Conservation (phyloP, 2,329 filamentous ascomycete genomes). For the Penicillium sp. region DNA sequence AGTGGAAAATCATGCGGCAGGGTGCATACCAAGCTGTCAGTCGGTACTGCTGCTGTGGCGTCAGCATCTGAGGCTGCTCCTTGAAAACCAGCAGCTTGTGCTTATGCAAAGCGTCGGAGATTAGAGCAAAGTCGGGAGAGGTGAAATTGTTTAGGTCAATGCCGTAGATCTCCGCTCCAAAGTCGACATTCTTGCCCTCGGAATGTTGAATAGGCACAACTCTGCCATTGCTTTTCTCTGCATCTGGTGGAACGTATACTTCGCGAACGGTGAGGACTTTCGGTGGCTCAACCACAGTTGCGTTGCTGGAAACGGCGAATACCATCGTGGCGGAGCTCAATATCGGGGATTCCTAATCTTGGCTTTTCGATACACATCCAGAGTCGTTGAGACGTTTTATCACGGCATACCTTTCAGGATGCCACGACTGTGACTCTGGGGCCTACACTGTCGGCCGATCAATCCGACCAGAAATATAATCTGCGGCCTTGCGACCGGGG, state of each 20-base stretch:
- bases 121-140: constrained; percentile 4
- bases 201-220: constrained; percentile 4
- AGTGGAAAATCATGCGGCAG: neutral
- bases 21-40: neutral
- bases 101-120: constrained; percentile 4
- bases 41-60: constrained; percentile 6
- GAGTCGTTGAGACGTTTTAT: neutral
- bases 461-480: too few species aligned
- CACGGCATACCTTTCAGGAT: neutral
- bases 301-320: constrained; percentile 4
- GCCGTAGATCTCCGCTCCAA: constrained; percentile 5
- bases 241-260: neutral
- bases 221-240: constrained; percentile 1
- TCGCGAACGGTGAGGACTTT: neutral
- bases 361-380: neutral
- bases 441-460: too few species aligned
- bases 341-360: neutral
- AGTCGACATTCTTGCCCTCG: neutral
- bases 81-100: constrained; percentile 9
- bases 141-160: constrained; percentile 8
- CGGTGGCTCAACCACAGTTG: constrained; percentile 1
- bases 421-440: too few species aligned
- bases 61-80: constrained; percentile 3
- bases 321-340: neutral
- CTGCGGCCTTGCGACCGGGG: too few species aligned